Evolutionary conservation across 768 basidiomycete species (phyloP), one percentile per base, ranked within the genome.

Genomic region (Lepiota venenata): DNA sequence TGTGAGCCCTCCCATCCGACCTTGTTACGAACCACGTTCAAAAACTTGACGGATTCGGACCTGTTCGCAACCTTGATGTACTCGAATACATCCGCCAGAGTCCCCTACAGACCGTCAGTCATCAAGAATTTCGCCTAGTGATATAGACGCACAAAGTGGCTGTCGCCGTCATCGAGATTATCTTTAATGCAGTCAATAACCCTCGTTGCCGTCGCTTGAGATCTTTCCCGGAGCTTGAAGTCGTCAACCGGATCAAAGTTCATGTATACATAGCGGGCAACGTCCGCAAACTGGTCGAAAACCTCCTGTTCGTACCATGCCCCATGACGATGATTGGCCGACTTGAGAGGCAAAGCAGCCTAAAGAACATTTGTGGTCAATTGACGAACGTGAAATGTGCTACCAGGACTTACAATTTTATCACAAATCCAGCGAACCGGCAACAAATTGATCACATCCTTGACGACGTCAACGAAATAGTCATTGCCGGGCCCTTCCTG

Each of bases 391-490:
- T 50, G 14, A 47, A 11, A n/a, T 11, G 56, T 4, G 18, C 41
- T 36, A 35, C 32, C 12, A 50, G 46, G 32, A 69, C 84, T 59
- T 56, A 88, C 87, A 54, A 87, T 68, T 50, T 79, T 63, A 29
- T 78, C 71, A 9, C 77, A 76, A 25, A 84, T 72, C 85, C 84
- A 90, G 55, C 80, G 74, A 4, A 85, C 65, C 0, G 87, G 81
- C 37, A 86, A 55, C 22, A 75, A 63, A 57, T 89, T 85, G 61
- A 87, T 78, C 18, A 90, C 86, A 58, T 90, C 84, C 39, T 71
- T 71, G 6, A 89, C 78, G 36, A 90, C 75, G 62, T 91, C 85
- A 18, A 88, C 64, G 15, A 42, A 55, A 47, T 66, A 73, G 29
- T 58, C 68, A 15, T 57, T 52, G 14, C 50, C 45, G 14, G 65